Base-by-base conservation (phyloP, 1,139 yeast genomes). In the Pichia sp. region DNA sequence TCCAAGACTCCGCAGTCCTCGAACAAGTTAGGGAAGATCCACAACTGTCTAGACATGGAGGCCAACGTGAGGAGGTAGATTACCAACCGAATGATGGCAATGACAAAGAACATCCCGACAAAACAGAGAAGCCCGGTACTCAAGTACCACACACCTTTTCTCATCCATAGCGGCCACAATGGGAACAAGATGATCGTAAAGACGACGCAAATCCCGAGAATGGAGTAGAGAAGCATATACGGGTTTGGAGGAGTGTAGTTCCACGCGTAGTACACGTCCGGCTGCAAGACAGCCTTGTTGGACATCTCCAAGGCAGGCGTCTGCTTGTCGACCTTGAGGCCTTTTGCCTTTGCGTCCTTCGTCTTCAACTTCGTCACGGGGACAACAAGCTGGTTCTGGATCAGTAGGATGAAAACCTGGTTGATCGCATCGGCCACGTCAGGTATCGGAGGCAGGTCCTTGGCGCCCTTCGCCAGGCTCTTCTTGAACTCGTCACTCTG, bases 11-110 rank as follows among this genome's bases (percentile, higher is more conserved):
- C 97, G 64, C 95, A 92, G 68, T 93, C 99, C 59, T 86, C 99
- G 72, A 92, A 93, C 68, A 93, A 76, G 69, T 93, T 93, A 57
- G 99, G 99, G 78, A 89, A 93, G 51, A 93, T 71, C 99, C 99
- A 93, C 67, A 95, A 79, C 50, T 65, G 70, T 45, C 55, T 52
- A 19, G 84, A 81, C 54, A 79, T 72, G 4, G 79, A 76, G 50
- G 82, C 75, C 59, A 80, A 74, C 0, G 95, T 81, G 50, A 88
- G 64, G 45, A 84, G 66, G 67, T 86, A 92, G 42, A 93, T 68
- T 51, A 90, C 77, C 66, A 90, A 75, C 66, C 99, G 81, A 41
- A 93, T 73, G 52, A 95, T 77, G 2, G 98, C 96, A 62, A 88
- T 72, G 30, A 73, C 87, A 63, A 93, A 87, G 71, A 93, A 86